These are phyloP conservation scores for Russula sp. DNA, from an alignment of 768 basidiomycete genomes.

Conservation along the genomic window DNA sequence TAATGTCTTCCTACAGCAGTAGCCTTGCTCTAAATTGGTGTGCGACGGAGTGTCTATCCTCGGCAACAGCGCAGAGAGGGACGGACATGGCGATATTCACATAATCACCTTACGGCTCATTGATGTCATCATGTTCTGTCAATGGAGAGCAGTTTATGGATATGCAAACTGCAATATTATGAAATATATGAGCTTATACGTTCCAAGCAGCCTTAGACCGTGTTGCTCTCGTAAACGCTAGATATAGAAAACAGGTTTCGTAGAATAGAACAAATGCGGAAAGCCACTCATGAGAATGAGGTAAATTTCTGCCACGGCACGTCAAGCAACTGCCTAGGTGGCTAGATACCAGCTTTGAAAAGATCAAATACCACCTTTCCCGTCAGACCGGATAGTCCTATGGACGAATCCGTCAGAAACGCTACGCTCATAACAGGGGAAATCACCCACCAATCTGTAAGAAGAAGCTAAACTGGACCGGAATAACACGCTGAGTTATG, in stretches of 20 bases:
- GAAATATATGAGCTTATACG: neutral
- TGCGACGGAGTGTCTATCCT: no score
- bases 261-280: neutral
- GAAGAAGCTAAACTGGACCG: neutral
- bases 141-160: neutral
- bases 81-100: neutral
- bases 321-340: neutral
- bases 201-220: neutral
- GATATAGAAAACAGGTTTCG: neutral
- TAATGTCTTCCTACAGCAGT: no score
- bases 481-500: neutral
- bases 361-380: slow-evolving; percentile 11
- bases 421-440: neutral
- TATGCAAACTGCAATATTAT: neutral
- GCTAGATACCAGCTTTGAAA: slow-evolving; percentile 9
- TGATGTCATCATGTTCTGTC: neutral
- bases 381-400: neutral
- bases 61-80: no score
- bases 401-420: neutral
- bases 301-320: neutral
- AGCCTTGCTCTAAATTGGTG: no score
- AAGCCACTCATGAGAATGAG: no score
- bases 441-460: neutral
- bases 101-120: neutral
- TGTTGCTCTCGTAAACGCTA: neutral